Percentiles rank a stretch among this genome's conserved stretches.
Evolutionary conservation across 305 asterid genomes (phyloP).

Genomic region (Plantago coronopus): DNA sequence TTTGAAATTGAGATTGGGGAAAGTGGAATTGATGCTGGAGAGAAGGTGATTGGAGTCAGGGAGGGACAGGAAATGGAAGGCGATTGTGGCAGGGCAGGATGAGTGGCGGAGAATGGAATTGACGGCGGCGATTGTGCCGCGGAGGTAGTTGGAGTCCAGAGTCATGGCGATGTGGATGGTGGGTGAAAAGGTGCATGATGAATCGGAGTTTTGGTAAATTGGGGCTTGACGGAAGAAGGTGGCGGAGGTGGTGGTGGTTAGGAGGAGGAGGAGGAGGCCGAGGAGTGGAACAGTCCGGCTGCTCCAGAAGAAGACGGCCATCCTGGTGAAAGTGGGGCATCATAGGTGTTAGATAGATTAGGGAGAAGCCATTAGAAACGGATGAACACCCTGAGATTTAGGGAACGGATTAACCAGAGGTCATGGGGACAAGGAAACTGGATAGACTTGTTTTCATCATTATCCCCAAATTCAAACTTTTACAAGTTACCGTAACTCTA

Average conservation of each 20-base stretch:
- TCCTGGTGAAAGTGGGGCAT: constrained; percentile 37
- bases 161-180: constrained; percentile 68
- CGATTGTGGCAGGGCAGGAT: constrained; percentile 49
- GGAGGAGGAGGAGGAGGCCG: constrained; percentile 57
- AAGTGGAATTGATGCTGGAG: constrained; percentile 43
- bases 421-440: constrained; percentile 21
- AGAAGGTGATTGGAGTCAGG: constrained; percentile 30
- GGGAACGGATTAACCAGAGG: too few species aligned
- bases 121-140: constrained; percentile 77
- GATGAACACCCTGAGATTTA: constrained; percentile 26
- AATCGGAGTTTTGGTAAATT: constrained; percentile 36
- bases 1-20: constrained; percentile 61
- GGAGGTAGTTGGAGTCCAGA: constrained; percentile 57
- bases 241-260: constrained; percentile 27
- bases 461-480: too few species aligned
- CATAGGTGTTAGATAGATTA: constrained; percentile 22
- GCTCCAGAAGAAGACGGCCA: constrained; percentile 52
- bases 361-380: constrained; percentile 53
- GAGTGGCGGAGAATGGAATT: constrained; percentile 67
- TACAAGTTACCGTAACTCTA: too few species aligned
- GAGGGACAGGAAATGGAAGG: constrained; percentile 48
- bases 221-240: constrained; percentile 41
- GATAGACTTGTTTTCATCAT: too few species aligned
- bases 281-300: constrained; percentile 25
- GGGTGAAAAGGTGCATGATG: background rate